Evolutionary conservation across 2,329 filamentous ascomycete genomes (phyloP).

Genomic region (Ascochyta lentis): DNA sequence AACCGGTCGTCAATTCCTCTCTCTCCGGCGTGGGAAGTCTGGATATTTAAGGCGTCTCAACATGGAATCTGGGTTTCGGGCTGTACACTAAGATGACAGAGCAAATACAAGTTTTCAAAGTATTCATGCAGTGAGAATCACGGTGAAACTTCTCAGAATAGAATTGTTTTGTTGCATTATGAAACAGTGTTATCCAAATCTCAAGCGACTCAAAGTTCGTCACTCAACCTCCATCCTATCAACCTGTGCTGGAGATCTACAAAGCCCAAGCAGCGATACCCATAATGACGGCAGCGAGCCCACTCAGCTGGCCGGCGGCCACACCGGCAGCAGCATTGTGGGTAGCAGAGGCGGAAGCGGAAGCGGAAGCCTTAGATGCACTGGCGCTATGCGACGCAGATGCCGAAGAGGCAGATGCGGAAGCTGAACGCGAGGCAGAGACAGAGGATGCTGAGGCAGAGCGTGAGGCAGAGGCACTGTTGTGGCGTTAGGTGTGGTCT

Average conservation of each 20-base stretch:
- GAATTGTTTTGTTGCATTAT: too few relatives aligned
- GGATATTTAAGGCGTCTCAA: too few relatives aligned
- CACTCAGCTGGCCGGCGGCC: slow-evolving; percentile 11
- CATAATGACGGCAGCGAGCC: slow-evolving; percentile 19
- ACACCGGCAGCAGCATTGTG: slow-evolving; percentile 11
- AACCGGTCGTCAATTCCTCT: too few relatives aligned
- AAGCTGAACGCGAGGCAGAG: slow-evolving; percentile 3
- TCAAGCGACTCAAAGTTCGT: neutral
- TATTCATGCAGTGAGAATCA: too few relatives aligned
- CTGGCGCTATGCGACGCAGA: neutral
- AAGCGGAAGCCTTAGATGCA: slow-evolving; percentile 7
- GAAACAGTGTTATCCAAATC: neutral
- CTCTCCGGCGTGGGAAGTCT: too few relatives aligned
- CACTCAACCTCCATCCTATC: neutral
- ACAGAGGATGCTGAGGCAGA: neutral
- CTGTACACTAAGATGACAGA: too few relatives aligned
- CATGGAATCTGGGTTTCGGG: too few relatives aligned
- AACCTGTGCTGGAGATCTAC: slow-evolving; percentile 8
- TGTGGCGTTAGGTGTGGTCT: neutral
- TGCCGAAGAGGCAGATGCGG: neutral
- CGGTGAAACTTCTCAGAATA: too few relatives aligned
- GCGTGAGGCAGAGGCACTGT: slow-evolving; percentile 1
- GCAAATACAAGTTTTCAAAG: too few relatives aligned
- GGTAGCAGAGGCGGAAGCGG: slow-evolving; percentile 10
- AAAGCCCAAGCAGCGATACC: slow-evolving; percentile 24